Evolutionary conservation across 2,329 filamentous ascomycete genomes (phyloP).

Genomic region (Penicillium sclerotiorum): DNA sequence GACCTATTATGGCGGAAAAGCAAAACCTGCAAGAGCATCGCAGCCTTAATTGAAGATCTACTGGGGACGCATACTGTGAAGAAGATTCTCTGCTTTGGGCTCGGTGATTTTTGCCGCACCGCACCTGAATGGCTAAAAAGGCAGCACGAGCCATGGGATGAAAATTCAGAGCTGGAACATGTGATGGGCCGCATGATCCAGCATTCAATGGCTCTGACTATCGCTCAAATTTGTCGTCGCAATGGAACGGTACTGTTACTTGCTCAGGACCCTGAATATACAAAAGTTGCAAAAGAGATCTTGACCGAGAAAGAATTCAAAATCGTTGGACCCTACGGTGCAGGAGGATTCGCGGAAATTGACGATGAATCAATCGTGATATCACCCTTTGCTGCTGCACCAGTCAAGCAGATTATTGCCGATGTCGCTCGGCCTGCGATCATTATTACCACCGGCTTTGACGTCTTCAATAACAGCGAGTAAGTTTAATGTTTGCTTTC

Average conservation of each 20-base stretch:
- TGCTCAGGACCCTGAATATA: conserved; percentile 24
- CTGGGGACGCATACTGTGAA: conserved; percentile 18
- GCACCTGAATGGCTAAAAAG: conserved; percentile 23
- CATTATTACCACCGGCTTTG: conserved; percentile 23
- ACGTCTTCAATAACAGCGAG: conserved; percentile 18
- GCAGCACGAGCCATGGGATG: conserved; percentile 18
- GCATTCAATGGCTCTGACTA: conserved; percentile 26
- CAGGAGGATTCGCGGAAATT: conserved; percentile 24
- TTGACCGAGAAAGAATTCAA: conserved; percentile 20
- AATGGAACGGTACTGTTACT: conserved; percentile 17
- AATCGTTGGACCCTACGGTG: conserved; percentile 20
- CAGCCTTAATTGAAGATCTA: conserved; percentile 16
- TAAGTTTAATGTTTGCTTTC: conserved; percentile 17
- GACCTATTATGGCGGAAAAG: conserved; percentile 22
- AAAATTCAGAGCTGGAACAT: conserved; percentile 15
- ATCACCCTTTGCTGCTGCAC: conserved; percentile 21
- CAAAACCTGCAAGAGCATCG: conserved; percentile 17
- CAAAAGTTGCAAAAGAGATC: conserved; percentile 17
- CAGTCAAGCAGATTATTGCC: conserved; percentile 26
- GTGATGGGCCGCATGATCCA: conserved; percentile 20
- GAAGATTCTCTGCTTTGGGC: conserved; percentile 24
- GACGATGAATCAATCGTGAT: conserved; percentile 24
- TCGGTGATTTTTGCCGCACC: conserved; percentile 24
- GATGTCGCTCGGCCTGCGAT: conserved; percentile 23
- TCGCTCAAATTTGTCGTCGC: conserved; percentile 20